Percentiles rank a stretch among this genome's conserved stretches.
Conservation (phyloP, 2,329 filamentous ascomycete genomes). For the Pseudocercospora cruenta region DNA sequence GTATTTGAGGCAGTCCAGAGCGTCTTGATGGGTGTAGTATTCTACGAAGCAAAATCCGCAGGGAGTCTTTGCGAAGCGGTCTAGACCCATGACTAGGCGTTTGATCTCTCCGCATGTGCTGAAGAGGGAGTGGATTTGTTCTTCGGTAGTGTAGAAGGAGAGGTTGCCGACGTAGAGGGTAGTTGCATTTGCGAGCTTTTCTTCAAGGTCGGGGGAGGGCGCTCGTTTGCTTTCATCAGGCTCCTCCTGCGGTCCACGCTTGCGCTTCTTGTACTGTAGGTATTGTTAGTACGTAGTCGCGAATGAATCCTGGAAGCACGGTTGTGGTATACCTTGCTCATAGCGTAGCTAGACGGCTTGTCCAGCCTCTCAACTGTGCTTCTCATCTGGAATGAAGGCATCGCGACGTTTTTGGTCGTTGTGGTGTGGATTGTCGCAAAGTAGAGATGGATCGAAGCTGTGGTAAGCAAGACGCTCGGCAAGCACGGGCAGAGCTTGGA, state of each 20-base stretch:
- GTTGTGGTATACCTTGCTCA: conserved; percentile 66
- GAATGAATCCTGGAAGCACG: background rate
- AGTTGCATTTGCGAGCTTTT: conserved; percentile 82
- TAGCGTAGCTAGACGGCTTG: conserved; percentile 91
- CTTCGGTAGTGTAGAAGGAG: conserved; percentile 81
- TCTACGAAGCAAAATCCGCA: conserved; percentile 99
- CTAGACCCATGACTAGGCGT: conserved; percentile 94
- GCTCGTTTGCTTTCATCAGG: conserved; percentile 46
- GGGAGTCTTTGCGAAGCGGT: conserved; percentile 95
- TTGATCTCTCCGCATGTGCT: conserved; percentile 88
- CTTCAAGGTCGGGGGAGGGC: conserved; percentile 64
- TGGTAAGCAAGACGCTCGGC: background rate
- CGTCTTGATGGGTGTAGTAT: conserved; percentile 97
- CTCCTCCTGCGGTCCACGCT: conserved; percentile 63
- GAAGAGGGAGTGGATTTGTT: conserved; percentile 84
- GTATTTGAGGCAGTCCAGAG: conserved; percentile 97
- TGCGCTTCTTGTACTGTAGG: conserved; percentile 70
- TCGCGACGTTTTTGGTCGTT: conserved; percentile 35
- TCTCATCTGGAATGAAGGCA: conserved; percentile 54
- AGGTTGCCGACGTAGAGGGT: conserved; percentile 98
- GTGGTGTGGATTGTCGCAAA: conserved; percentile 9
- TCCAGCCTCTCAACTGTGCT: conserved; percentile 90
- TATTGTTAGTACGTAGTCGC: conserved; percentile 19
- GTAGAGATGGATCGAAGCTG: background rate
- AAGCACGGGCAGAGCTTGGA: background rate